Evolutionary conservation across 768 basidiomycete genomes (phyloP).

Genomic region (Gautieria morchelliformis): DNA sequence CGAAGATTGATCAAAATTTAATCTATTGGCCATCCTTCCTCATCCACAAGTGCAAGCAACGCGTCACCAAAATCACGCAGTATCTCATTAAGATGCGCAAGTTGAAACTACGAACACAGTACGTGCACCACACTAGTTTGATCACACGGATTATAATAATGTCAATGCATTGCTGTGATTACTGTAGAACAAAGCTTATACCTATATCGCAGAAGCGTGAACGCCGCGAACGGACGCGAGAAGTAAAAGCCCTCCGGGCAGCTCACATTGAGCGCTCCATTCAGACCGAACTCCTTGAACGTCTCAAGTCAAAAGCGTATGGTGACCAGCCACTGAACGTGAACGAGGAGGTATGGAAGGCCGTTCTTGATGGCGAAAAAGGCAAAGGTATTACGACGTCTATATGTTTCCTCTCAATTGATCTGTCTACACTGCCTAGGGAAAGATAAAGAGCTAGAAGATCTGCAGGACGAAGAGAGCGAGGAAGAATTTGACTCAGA

Average conservation of each 20-base stretch:
- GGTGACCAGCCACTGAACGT: conserved; percentile 97
- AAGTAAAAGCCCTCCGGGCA: conserved; percentile 92
- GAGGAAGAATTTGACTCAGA: conserved; percentile 35
- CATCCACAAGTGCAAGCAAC: conserved; percentile 98
- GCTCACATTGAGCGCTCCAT: conserved; percentile 93
- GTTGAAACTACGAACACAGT: conserved; percentile 80
- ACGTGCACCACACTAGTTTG: conserved; percentile 21
- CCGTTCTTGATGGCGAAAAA: conserved; percentile 75
- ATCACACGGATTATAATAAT: neutral
- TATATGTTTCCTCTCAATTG: neutral
- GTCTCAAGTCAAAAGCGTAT: conserved; percentile 93
- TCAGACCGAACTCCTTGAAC: conserved; percentile 91
- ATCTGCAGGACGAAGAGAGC: conserved; percentile 48
- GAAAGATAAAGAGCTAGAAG: conserved; percentile 35
- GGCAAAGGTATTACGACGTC: conserved; percentile 22
- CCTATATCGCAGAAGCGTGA: conserved; percentile 98
- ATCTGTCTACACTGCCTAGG: conserved; percentile 16
- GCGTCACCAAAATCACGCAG: conserved; percentile 97
- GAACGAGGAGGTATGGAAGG: conserved; percentile 93
- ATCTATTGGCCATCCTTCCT: conserved; percentile 98
- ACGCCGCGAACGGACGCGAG: conserved; percentile 81
- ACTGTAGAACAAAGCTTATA: conserved; percentile 73
- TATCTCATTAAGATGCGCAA: conserved; percentile 98
- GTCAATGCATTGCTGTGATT: neutral
- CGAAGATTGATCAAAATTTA: conserved; percentile 86